Evolutionary conservation across 306 rosid genomes (phyloP).

Genomic region (Vachellia pachyceras): DNA sequence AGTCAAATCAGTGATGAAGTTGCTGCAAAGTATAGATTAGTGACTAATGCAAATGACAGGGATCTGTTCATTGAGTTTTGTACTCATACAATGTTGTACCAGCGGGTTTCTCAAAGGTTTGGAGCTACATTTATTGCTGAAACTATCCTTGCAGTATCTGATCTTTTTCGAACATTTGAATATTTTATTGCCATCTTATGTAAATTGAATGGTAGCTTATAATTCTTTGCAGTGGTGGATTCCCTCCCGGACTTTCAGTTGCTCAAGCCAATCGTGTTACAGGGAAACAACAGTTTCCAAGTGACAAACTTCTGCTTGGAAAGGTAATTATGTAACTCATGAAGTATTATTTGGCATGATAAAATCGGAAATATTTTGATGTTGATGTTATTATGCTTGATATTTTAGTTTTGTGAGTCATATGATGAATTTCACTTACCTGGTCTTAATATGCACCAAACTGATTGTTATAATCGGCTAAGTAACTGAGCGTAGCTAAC

Average conservation of each 20-base stretch:
- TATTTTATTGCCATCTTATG: slow-evolving; percentile 20
- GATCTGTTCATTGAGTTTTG: slow-evolving; percentile 81
- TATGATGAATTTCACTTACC: neutral
- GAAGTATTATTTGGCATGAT: slow-evolving; percentile 29
- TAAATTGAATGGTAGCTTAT: slow-evolving; percentile 39
- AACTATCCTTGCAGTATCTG: slow-evolving; percentile 41
- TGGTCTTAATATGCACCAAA: neutral
- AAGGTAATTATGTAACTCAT: slow-evolving; percentile 57
- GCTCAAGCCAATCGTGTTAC: slow-evolving; percentile 74
- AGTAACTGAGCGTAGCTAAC: neutral
- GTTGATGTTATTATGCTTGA: slow-evolving; percentile 20
- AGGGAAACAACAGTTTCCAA: slow-evolving; percentile 72
- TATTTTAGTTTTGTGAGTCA: neutral
- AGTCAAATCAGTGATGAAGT: slow-evolving; percentile 62
- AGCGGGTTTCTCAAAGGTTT: slow-evolving; percentile 77
- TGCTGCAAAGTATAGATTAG: slow-evolving; percentile 66
- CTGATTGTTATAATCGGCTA: neutral
- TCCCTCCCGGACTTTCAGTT: slow-evolving; percentile 85
- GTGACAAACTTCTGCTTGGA: slow-evolving; percentile 60
- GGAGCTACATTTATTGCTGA: slow-evolving; percentile 35
- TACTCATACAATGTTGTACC: slow-evolving; percentile 86
- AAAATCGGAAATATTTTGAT: slow-evolving; percentile 36
- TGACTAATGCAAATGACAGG: slow-evolving; percentile 62
- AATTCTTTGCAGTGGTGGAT: slow-evolving; percentile 61
- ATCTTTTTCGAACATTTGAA: slow-evolving; percentile 7